Base-by-base conservation (phyloP, 345 rosid species). In the Passiflora organensis region DNA sequence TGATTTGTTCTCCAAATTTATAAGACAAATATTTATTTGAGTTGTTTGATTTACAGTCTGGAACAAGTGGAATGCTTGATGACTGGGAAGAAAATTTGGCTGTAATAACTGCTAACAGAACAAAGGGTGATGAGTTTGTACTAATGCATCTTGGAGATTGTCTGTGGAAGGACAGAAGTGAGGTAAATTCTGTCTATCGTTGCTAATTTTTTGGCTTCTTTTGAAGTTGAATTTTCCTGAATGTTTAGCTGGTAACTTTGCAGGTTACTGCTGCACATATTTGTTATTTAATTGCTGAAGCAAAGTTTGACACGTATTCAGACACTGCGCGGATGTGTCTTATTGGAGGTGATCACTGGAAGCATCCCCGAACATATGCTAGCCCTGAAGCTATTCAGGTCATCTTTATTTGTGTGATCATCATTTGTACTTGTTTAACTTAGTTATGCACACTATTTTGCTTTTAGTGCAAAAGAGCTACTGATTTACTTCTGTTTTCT, bases 1-100 rank as follows among this genome's bases (percentile, higher is more conserved):
- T n/a, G n/a, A n/a, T n/a, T n/a, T n/a, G n/a, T n/a, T n/a, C n/a
- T n/a, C n/a, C n/a, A n/a, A n/a, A n/a, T n/a, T n/a, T n/a, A n/a
- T n/a, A n/a, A n/a, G n/a, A n/a, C n/a, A n/a, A n/a, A n/a, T n/a
- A n/a, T n/a, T n/a, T n/a, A n/a, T n/a, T n/a, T n/a, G n/a, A n/a
- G n/a, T n/a, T n/a, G n/a, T n/a, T n/a, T 60, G 21, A 51, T 34
- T 24, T 58, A 12, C 82, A 93, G 95, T 17, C 70, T 64, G 83
- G 81, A 64, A 54, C 82, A 56, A 83, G 74, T 72, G 71, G 82
- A 71, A 89, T 94, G 97, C 99, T 93, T 69, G 93, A 94, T 59
- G 89, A 76, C 43, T 94, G 99, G 99, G 99, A 89, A 71, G 95
- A 94, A 65, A 94, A 94, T 77, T 80, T 94, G 79, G 97, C 96